A percentile compares a stretch with the other conserved stretches of the same genome.
Evolutionary conservation across 441 rosid genomes (phyloP).

Genomic region (Populus hybrid): DNA sequence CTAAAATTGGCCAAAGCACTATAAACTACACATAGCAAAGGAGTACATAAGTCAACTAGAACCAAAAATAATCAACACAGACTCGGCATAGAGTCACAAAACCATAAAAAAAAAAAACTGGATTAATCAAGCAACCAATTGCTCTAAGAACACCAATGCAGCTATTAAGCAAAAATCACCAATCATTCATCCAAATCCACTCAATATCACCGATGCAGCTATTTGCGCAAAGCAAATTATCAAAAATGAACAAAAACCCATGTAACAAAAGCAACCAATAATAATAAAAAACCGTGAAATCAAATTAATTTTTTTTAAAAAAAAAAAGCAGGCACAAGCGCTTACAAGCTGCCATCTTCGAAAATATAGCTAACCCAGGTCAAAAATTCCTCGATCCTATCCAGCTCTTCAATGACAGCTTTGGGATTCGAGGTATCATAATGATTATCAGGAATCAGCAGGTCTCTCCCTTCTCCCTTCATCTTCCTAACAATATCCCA

Average conservation of each 20-base stretch:
- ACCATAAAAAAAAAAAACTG: no score
- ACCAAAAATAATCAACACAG: neutral
- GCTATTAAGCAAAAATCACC: no score
- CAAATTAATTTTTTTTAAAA: no score
- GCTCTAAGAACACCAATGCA: no score
- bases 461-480: constrained; percentile 50
- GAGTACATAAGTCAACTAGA: neutral
- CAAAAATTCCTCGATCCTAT: constrained; percentile 86
- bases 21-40: neutral
- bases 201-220: no score
- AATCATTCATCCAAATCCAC: no score
- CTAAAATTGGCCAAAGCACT: neutral
- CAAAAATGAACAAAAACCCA: neutral
- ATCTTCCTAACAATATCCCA: constrained; percentile 54
- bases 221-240: neutral
- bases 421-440: constrained; percentile 54
- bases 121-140: no score
- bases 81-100: no score
- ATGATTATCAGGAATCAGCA: constrained; percentile 62
- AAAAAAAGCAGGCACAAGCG: neutral
- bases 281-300: no score
- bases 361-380: constrained; percentile 92
- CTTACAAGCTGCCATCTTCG: constrained; percentile 80
- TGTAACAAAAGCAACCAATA: neutral
- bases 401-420: constrained; percentile 76